phyloP scores from a whole-genome alignment of 2,329 filamentous ascomycete genomes.

The Kalaharituber pfeilii region DNA sequence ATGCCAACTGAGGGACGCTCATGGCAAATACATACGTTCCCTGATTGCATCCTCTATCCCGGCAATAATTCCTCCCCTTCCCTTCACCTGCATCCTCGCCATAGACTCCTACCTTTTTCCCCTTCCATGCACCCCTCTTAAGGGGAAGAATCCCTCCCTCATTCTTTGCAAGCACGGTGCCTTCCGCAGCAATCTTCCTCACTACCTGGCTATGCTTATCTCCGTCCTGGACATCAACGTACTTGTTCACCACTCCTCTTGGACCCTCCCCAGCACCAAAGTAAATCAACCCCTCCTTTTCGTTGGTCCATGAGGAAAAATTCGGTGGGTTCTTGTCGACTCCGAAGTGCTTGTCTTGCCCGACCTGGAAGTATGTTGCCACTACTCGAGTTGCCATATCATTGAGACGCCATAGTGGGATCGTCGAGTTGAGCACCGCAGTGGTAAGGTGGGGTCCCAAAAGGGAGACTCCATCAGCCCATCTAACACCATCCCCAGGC shows the following conservation, averaged over 20 bases:
- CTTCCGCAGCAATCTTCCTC: slow-evolving; percentile 62
- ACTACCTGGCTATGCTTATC: slow-evolving; percentile 48
- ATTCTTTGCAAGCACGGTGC: slow-evolving; percentile 71
- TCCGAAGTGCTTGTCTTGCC: slow-evolving; percentile 35
- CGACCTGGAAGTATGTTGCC: slow-evolving; percentile 40
- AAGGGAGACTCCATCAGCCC: slow-evolving; percentile 32
- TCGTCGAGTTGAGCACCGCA: slow-evolving; percentile 36
- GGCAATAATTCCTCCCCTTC: slow-evolving; percentile 56
- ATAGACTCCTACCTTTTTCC: slow-evolving; percentile 43
- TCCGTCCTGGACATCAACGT: slow-evolving; percentile 54
- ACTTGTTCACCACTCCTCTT: slow-evolving; percentile 56
- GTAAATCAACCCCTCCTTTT: slow-evolving; percentile 47
- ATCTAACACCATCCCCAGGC: slow-evolving; percentile 33
- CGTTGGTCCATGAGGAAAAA: slow-evolving; percentile 72
- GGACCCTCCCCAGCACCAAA: slow-evolving; percentile 42
- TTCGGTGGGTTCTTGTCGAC: slow-evolving; percentile 47
- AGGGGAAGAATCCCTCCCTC: slow-evolving; percentile 37
- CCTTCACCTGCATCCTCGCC: slow-evolving; percentile 53
- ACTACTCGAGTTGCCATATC: slow-evolving; percentile 23
- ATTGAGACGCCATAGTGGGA: slow-evolving; percentile 30
- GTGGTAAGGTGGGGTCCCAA: slow-evolving; percentile 39
- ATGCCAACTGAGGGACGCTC: no score
- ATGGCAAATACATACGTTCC: slow-evolving; percentile 40
- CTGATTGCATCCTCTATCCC: slow-evolving; percentile 66
- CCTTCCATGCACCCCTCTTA: slow-evolving; percentile 42